Evolutionary conservation across 2,329 filamentous ascomycete genomes (phyloP), one percentile per base, ranked within the genome.

Genomic region (Sporothrix mexicana): DNA sequence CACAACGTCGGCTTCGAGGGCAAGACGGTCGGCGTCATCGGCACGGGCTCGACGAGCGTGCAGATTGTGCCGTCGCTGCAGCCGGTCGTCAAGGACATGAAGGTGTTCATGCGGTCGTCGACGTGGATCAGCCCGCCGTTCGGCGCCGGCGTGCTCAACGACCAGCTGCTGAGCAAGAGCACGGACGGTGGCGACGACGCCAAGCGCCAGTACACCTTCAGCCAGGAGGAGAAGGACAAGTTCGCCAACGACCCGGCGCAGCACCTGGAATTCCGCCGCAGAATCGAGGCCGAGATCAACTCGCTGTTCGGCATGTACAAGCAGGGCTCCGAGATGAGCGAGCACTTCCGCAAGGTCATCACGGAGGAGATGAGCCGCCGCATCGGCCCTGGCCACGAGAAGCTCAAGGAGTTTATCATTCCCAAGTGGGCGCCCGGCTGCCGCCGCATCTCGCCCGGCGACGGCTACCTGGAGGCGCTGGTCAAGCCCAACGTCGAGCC

Each of bases 341-440:
- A 84, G n/a, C 75, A 76, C 66, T 81, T 82, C 75, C 79, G 81
- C 30, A 78, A 82, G 76, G 74, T 78, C 17, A 83, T 84, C 74
- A 82, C 77, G 6, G 79, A 82, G n/a, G 82, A 84, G 77, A 85
- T 85, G 81, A 72, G 81, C 71, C 77, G 80, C 23, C 78, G 82
- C 64, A 81, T 85, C 55, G 82, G 82, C 12, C 81, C 80, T 12
- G 81, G 80, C 47, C 77, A 83, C 74, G 80, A 84, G 70, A 77
- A 82, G 74, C 78, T 85, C 43, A 83, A 83, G 78, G 77, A 82
- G 69, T 80, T 80, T 62, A 79, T 83, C 73, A 82, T 90, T 8
- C 83, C 83, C 15, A 79, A 77, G 59, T 87, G 84, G 79, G 79
- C 81, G 2, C 82, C 83, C 6, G 85, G 85, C 8, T 84, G 79